Percentiles rank a stretch among this genome's conserved stretches.
Conservation (phyloP, 2,329 filamentous ascomycete genomes). For the Corniculantispora saksenae region DNA sequence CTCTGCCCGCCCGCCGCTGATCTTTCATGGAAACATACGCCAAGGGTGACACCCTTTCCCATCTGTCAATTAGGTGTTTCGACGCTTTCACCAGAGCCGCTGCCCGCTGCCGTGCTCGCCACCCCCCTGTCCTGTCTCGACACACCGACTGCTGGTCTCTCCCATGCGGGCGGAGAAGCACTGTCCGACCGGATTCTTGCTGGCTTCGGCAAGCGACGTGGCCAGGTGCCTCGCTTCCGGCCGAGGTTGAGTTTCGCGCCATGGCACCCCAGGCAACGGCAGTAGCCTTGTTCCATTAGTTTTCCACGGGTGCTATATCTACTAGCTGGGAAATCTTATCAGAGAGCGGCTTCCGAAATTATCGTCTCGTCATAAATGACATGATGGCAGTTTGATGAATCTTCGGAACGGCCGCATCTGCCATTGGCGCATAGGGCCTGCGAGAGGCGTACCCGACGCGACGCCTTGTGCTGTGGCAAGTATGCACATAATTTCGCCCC, state of each 20-base stretch:
- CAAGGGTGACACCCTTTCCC: constrained; percentile 12
- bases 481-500: constrained; percentile 10
- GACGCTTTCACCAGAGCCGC: constrained; percentile 5
- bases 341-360: background rate
- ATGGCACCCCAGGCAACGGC: background rate
- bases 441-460: background rate
- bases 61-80: constrained; percentile 4
- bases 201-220: constrained; percentile 14
- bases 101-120: constrained; percentile 1
- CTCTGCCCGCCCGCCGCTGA: constrained; percentile 3
- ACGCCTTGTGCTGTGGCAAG: constrained; percentile 6
- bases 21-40: constrained; percentile 15
- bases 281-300: background rate
- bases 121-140: background rate
- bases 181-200: background rate
- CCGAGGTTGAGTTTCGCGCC: background rate
- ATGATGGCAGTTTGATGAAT: constrained; percentile 11
- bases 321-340: background rate
- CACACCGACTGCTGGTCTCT: constrained; percentile 6
- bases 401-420: constrained; percentile 4
- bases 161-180: constrained; percentile 10
- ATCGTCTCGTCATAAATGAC: constrained; percentile 1
- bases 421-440: background rate
- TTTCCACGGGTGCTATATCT: background rate
- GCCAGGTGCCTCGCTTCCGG: background rate